Conservation (phyloP, 345 rosid genomes). For the Jatropha curcas region DNA sequence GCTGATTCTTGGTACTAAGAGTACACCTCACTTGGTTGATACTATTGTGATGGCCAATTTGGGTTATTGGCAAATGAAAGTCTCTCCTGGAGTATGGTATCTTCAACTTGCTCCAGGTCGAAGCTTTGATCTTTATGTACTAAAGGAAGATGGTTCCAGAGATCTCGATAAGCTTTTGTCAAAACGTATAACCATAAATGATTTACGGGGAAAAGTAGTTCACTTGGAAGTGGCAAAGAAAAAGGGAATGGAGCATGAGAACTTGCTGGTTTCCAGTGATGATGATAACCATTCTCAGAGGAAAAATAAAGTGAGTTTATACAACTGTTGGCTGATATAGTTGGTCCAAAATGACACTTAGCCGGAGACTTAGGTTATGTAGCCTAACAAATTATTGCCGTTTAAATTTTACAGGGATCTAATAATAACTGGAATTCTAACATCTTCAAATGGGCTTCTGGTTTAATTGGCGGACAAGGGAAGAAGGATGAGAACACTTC, state of each 20-base stretch:
- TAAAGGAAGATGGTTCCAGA: conserved; percentile 59
- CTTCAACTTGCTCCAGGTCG: conserved; percentile 97
- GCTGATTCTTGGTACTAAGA: conserved; percentile 94
- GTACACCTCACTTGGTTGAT: conserved; percentile 88
- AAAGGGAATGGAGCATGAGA: conserved; percentile 92
- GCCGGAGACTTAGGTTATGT: background rate
- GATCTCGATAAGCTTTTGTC: conserved; percentile 47
- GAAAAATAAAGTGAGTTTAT: conserved; percentile 47
- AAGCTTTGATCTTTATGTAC: conserved; percentile 79
- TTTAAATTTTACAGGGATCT: conserved; percentile 39
- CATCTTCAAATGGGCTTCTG: conserved; percentile 92
- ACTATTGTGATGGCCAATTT: conserved; percentile 99
- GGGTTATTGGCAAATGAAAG: conserved; percentile 99
- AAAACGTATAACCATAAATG: conserved; percentile 77
- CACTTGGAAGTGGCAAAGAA: conserved; percentile 84
- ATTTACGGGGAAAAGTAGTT: conserved; percentile 94
- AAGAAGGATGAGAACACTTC: conserved; percentile 39
- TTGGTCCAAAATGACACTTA: conserved; percentile 6
- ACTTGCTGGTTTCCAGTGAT: conserved; percentile 66
- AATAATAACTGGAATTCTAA: conserved; percentile 78
- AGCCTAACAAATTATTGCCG: conserved; percentile 14
- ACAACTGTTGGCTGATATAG: conserved; percentile 12
- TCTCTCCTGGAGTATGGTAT: conserved; percentile 97
- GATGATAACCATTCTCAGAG: conserved; percentile 48
- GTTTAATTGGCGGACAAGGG: conserved; percentile 69